Conservation (phyloP, 2,329 filamentous ascomycete genomes). For the Microcera coccophila region DNA sequence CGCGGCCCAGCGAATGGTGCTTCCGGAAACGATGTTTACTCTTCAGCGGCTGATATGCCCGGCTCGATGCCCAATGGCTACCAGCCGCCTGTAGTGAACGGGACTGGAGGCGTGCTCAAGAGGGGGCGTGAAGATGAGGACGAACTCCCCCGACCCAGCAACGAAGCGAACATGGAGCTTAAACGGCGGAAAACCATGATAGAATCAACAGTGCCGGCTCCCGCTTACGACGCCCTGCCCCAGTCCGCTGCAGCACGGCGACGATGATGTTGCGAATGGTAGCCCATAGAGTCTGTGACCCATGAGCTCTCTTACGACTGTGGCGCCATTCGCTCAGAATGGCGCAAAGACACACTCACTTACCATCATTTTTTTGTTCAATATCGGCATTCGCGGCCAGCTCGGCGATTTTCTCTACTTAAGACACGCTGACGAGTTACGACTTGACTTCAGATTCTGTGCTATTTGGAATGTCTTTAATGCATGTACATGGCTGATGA, state of each 20-base stretch:
- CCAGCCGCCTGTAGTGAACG: constrained; percentile 64
- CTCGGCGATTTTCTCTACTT: constrained; percentile 21
- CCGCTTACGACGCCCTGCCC: constrained; percentile 48
- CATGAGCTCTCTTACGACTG: too few relatives aligned
- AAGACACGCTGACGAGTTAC: constrained; percentile 37
- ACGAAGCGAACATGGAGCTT: constrained; percentile 56
- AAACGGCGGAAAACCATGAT: constrained; percentile 79
- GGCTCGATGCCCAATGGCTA: constrained; percentile 58
- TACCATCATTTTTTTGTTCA: too few relatives aligned
- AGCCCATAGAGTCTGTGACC: too few relatives aligned
- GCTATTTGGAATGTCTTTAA: constrained; percentile 33
- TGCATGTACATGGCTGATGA: constrained; percentile 44
- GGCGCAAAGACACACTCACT: too few relatives aligned
- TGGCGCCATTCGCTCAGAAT: too few relatives aligned
- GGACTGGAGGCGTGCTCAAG: constrained; percentile 45
- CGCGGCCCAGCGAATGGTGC: constrained; percentile 58
- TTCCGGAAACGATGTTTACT: constrained; percentile 65
- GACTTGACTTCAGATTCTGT: constrained; percentile 34
- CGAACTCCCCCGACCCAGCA: constrained; percentile 56
- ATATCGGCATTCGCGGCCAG: too few relatives aligned
- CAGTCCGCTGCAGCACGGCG: constrained; percentile 43
- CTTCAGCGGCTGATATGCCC: constrained; percentile 58
- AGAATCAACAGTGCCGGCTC: constrained; percentile 52
- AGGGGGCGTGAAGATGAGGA: constrained; percentile 58
- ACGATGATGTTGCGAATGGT: constrained; percentile 36